Evolutionary conservation across 768 basidiomycete species (phyloP), one percentile per base, ranked within the genome.

Genomic region (Rhizopogon roseolus): DNA sequence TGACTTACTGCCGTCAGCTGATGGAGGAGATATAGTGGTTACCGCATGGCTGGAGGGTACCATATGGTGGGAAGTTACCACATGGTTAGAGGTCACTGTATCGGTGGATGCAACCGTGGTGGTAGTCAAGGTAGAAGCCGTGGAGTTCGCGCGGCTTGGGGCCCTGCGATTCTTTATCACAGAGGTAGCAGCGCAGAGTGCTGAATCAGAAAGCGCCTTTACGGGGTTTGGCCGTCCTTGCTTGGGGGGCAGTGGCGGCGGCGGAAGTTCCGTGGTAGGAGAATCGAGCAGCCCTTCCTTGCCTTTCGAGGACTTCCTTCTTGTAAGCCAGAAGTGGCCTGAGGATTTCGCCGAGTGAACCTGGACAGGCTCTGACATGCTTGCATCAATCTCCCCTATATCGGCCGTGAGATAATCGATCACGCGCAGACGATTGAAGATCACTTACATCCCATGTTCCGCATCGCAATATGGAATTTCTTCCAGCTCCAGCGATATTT

Each of bases 401-500:
- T 32, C 41, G 53, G 46, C 49, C 54, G 34, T 16, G 4, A 16
- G 13, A 22, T 38, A 37, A 13, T 42, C 49, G 57, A 50, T 28
- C 39, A 41, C 42, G 8, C n/a, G 14, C 29, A 32, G 45, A 53
- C 2, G 7, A 11, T 32, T 45, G 39, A 39, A 40, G 28, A 56
- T 55, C 39, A 78, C 89, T 66, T 61, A 90, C 89, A 90, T 42
- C 88, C 86, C 86, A 91, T 87, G 66, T 82, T 90, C 54, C 76
- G 71, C 81, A 91, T 84, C 4, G 88, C 89, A 50, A 86, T 74
- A 69, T 78, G 83, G 72, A 86, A 91, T 60, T 82, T 87, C 72
- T 89, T 88, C 89, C 89, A 91, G 57, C 79, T 85, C 89, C 89
- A 91, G 48, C 81, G 75, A 63, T 90, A 90, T 60, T 81, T 84